Conservation (phyloP, 208 protist species). For the Wallacemonas rigidus region DNA sequence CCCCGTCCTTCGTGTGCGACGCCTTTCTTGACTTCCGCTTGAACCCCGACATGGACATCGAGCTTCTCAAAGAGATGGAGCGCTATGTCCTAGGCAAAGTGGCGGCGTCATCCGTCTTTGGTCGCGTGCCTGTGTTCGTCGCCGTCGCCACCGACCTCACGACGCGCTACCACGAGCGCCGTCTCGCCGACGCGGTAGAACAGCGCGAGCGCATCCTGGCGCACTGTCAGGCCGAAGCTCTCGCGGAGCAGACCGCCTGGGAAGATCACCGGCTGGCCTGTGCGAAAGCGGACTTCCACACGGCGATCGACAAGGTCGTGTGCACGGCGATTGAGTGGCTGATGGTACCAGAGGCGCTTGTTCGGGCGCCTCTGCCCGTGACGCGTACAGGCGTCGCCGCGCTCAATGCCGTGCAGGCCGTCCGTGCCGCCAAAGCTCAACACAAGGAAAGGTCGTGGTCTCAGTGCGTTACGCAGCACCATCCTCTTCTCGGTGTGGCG, state of each 20-base stretch:
- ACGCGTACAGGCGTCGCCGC: too few relatives aligned
- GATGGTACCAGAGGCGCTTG: background rate
- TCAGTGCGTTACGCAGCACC: background rate
- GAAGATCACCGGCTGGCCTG: background rate
- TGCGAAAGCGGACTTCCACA: background rate
- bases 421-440: too few relatives aligned
- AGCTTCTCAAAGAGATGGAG: constrained; percentile 12
- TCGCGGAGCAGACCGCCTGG: too few relatives aligned
- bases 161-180: background rate
- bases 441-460: background rate
- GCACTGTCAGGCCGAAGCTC: too few relatives aligned
- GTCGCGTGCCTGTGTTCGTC: background rate
- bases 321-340: background rate
- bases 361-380: too few relatives aligned
- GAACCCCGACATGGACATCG: background rate
- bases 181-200: too few relatives aligned
- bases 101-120: background rate
- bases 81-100: constrained; percentile 7
- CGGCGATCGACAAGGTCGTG: constrained; percentile 14
- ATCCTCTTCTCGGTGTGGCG: constrained; percentile 12
- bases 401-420: too few relatives aligned
- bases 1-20: constrained; percentile 3
- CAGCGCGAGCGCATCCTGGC: too few relatives aligned
- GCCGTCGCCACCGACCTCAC: constrained; percentile 5
- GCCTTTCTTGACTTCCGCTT: constrained; percentile 12